Evolutionary conservation across 306 rosid genomes (phyloP).

Genomic region (Hippophae gyantsensis): DNA sequence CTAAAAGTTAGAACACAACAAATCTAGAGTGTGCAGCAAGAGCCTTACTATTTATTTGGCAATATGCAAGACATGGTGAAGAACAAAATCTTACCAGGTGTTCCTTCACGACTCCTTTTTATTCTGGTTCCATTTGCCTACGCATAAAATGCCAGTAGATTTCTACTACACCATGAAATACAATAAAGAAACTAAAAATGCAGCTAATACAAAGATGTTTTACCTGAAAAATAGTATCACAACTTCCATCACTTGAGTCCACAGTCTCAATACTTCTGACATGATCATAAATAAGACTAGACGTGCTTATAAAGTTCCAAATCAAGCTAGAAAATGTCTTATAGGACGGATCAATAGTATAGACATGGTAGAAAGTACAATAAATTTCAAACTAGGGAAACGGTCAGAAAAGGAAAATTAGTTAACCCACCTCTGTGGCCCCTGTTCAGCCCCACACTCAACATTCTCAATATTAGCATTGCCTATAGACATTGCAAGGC

Average conservation of each 20-base stretch:
- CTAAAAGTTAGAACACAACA: background rate
- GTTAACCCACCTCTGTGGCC: conserved; percentile 66
- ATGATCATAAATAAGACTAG: conserved; percentile 6
- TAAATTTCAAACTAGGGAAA: background rate
- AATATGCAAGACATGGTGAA: conserved; percentile 24
- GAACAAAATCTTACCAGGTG: conserved; percentile 60
- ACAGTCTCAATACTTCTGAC: conserved; percentile 56
- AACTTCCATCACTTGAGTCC: conserved; percentile 83
- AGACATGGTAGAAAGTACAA: background rate
- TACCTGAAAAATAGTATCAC: conserved; percentile 63
- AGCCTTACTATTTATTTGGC: conserved; percentile 21
- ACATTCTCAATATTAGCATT: conserved; percentile 51
- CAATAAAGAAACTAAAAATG: conserved; percentile 14
- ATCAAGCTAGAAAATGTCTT: conserved; percentile 13
- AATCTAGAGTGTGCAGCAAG: conserved; percentile 7
- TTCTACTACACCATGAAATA: conserved; percentile 12
- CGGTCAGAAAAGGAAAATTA: background rate
- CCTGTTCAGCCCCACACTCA: conserved; percentile 41
- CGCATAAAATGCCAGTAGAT: conserved; percentile 26
- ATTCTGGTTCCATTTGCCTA: conserved; percentile 63
- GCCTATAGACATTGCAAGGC: conserved; percentile 92
- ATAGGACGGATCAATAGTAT: background rate
- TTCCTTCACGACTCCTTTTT: conserved; percentile 76
- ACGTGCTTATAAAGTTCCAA: background rate
- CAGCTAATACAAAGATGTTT: conserved; percentile 20